Conservation (phyloP, 345 rosid genomes). For the Orychophragmus violaceus region DNA sequence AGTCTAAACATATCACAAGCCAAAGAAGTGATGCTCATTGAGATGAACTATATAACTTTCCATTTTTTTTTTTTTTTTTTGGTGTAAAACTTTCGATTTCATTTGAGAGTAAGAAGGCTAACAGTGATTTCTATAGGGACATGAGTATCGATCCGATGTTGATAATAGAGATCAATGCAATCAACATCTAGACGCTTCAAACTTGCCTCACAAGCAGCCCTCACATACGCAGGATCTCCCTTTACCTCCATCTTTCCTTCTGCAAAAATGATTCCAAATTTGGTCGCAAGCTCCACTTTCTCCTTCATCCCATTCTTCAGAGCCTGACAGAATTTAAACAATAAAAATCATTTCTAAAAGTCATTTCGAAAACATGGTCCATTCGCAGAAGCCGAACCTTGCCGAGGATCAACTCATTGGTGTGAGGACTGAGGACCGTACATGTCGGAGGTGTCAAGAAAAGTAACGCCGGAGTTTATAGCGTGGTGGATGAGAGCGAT, state of each 20-base stretch:
- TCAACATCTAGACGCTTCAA: conserved; percentile 44
- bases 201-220: conserved; percentile 52
- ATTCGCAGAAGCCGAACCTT: neutral
- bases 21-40: too few relatives aligned
- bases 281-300: conserved; percentile 48
- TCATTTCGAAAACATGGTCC: neutral
- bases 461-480: conserved; percentile 31
- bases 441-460: conserved; percentile 37
- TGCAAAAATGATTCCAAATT: conserved; percentile 8
- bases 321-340: neutral
- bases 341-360: too few relatives aligned
- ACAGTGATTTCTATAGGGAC: neutral
- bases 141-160: conserved; percentile 40
- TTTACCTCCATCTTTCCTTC: conserved; percentile 25
- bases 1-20: too few relatives aligned
- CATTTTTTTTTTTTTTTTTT: too few relatives aligned
- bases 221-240: conserved; percentile 47
- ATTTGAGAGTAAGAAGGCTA: too few relatives aligned
- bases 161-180: conserved; percentile 58
- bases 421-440: conserved; percentile 39
- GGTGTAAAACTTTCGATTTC: too few relatives aligned
- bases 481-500: conserved; percentile 35
- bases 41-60: too few relatives aligned
- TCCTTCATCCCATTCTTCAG: conserved; percentile 38
- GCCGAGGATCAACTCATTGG: conserved; percentile 35